Evolutionary conservation across 352 stramenopile species (phyloP).

Genomic region (Pythium coloratum): DNA sequence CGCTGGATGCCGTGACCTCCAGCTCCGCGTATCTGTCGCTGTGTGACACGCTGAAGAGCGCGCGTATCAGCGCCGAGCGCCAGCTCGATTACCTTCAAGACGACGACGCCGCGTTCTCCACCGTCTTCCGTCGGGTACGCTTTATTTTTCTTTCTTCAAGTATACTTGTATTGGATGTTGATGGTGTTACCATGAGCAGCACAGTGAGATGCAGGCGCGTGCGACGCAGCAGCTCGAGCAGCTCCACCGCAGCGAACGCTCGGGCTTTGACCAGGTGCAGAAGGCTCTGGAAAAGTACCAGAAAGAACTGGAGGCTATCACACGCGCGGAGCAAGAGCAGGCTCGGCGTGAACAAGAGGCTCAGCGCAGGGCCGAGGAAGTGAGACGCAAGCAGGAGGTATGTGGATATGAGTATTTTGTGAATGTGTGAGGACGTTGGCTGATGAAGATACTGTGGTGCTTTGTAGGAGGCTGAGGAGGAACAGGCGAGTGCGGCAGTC

Average conservation of each 20-base stretch:
- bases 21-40: conserved; percentile 60
- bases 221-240: conserved; percentile 40
- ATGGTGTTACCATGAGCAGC: conserved; percentile 4
- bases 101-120: conserved; percentile 22
- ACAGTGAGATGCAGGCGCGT: conserved; percentile 40
- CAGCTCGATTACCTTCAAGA: conserved; percentile 31
- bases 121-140: conserved; percentile 33
- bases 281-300: conserved; percentile 50
- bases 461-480: conserved; percentile 28
- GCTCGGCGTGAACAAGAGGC: conserved; percentile 38
- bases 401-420: not conserved
- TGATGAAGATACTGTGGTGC: not conserved
- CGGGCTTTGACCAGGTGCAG: conserved; percentile 46
- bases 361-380: conserved; percentile 34
- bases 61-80: conserved; percentile 50
- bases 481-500: conserved; percentile 32
- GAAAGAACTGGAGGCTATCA: conserved; percentile 33
- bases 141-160: conserved; percentile 8
- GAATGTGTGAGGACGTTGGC: not conserved
- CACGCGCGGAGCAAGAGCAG: conserved; percentile 34
- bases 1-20: conserved; percentile 48
- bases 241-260: conserved; percentile 41
- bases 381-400: conserved; percentile 35
- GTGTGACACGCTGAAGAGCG: conserved; percentile 57
- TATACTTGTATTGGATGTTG: conserved; percentile 3